phyloP scores from a whole-genome alignment of 2,329 filamentous ascomycete genomes.

The Fusarium kyushuense region DNA sequence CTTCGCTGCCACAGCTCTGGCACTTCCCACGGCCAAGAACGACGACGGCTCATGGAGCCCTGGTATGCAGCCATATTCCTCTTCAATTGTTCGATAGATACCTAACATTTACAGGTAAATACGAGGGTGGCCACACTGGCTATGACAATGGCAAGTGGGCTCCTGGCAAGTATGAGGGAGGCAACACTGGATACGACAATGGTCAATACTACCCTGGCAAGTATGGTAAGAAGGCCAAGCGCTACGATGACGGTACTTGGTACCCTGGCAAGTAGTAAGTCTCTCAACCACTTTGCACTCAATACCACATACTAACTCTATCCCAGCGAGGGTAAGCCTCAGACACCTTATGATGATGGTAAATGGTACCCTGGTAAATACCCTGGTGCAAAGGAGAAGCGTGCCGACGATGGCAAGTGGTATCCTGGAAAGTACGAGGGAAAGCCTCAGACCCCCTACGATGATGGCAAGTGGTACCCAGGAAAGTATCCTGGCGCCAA shows the following conservation, averaged over 20 bases:
- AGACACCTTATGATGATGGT: background rate
- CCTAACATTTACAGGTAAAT: conserved; percentile 18
- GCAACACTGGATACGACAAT: conserved; percentile 4
- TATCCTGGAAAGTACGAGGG: conserved; percentile 4
- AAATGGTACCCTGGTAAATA: background rate
- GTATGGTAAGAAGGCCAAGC: conserved; percentile 9
- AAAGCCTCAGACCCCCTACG: conserved; percentile 11
- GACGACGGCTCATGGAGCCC: conserved; percentile 34
- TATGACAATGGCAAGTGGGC: conserved; percentile 23
- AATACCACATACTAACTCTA: background rate
- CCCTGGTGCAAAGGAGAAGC: no score
- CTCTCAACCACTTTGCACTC: background rate
- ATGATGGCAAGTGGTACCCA: conserved; percentile 16
- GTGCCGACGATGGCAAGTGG: background rate
- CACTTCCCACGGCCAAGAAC: conserved; percentile 37
- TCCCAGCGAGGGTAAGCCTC: conserved; percentile 1
- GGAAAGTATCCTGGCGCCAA: conserved; percentile 22
- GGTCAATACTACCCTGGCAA: conserved; percentile 10
- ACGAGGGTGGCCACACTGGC: conserved; percentile 12
- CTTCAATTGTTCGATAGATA: fast-evolving
- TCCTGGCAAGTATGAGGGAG: conserved; percentile 33
- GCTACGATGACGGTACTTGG: conserved; percentile 19
- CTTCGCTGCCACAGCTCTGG: conserved; percentile 42
- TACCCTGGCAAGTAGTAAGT: conserved; percentile 24
- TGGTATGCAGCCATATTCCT: background rate